Conservation (phyloP, 768 basidiomycete species). For the Trametes cingulata region DNA sequence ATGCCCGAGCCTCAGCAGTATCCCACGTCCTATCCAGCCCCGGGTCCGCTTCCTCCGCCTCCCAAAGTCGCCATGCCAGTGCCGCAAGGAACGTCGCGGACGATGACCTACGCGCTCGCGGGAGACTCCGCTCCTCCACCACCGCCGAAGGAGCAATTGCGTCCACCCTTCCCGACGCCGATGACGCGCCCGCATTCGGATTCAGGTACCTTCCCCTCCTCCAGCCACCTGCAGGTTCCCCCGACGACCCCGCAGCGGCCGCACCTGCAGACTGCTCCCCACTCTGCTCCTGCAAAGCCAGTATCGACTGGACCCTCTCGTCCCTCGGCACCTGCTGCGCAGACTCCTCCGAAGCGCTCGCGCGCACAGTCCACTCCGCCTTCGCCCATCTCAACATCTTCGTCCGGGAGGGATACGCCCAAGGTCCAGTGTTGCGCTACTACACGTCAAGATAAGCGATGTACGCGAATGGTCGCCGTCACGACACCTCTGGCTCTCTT, state of each 20-base stretch:
- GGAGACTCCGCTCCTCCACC: slow-evolving; percentile 10
- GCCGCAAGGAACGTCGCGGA: slow-evolving; percentile 38
- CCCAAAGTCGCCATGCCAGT: slow-evolving; percentile 32
- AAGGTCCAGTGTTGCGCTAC: slow-evolving; percentile 58
- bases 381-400: slow-evolving; percentile 18
- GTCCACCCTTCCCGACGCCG: slow-evolving; percentile 13
- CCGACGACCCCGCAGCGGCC: slow-evolving; percentile 15
- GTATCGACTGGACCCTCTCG: slow-evolving; percentile 2
- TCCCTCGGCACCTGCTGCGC: neutral
- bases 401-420: slow-evolving; percentile 8
- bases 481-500: slow-evolving; percentile 32
- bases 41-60: slow-evolving; percentile 28
- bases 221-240: neutral
- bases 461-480: slow-evolving; percentile 55
- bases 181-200: slow-evolving; percentile 39
- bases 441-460: slow-evolving; percentile 66
- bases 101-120: slow-evolving; percentile 39
- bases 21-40: neutral
- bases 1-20: slow-evolving; percentile 2
- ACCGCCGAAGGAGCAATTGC: slow-evolving; percentile 21
- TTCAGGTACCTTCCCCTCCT: slow-evolving; percentile 12
- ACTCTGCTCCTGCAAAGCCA: slow-evolving; percentile 19
- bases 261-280: slow-evolving; percentile 12
- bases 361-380: slow-evolving; percentile 27
- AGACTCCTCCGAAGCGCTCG: slow-evolving; percentile 6